Conservation (phyloP, 2,329 filamentous ascomycete species). For the Raffaelea albimanens region DNA sequence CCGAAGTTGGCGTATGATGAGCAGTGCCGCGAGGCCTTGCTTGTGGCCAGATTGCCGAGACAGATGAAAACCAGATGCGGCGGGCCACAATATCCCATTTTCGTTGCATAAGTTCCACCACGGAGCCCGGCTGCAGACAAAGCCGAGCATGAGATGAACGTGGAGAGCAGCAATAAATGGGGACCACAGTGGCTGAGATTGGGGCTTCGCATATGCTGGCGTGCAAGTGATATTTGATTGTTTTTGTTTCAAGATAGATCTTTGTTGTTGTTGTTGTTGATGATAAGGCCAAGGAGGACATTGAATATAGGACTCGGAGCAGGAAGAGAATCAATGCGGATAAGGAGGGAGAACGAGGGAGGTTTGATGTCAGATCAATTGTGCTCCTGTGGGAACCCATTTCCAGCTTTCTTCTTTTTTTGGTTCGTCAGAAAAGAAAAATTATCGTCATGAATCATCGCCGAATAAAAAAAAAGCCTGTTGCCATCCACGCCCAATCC, state of each 20-base stretch:
- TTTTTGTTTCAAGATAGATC: slow-evolving; percentile 20
- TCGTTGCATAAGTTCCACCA: too few relatives aligned
- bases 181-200: slow-evolving; percentile 8
- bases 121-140: too few relatives aligned
- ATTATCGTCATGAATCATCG: slow-evolving; percentile 14
- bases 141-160: too few relatives aligned
- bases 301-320: too few relatives aligned
- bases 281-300: too few relatives aligned
- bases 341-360: slow-evolving; percentile 18
- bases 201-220: slow-evolving; percentile 13
- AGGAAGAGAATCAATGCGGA: slow-evolving; percentile 21
- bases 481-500: slow-evolving; percentile 11
- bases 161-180: too few relatives aligned
- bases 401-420: slow-evolving; percentile 6
- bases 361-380: slow-evolving; percentile 26
- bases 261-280: too few relatives aligned
- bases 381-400: slow-evolving; percentile 21
- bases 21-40: too few relatives aligned
- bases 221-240: slow-evolving; percentile 11
- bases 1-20: too few relatives aligned
- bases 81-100: too few relatives aligned
- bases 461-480: slow-evolving; percentile 7
- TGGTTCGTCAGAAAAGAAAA: slow-evolving; percentile 7
- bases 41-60: too few relatives aligned
- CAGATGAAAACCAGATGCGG: too few relatives aligned